Conservation (phyloP, 305 asterid species). For the Stenogyne calaminthoides region DNA sequence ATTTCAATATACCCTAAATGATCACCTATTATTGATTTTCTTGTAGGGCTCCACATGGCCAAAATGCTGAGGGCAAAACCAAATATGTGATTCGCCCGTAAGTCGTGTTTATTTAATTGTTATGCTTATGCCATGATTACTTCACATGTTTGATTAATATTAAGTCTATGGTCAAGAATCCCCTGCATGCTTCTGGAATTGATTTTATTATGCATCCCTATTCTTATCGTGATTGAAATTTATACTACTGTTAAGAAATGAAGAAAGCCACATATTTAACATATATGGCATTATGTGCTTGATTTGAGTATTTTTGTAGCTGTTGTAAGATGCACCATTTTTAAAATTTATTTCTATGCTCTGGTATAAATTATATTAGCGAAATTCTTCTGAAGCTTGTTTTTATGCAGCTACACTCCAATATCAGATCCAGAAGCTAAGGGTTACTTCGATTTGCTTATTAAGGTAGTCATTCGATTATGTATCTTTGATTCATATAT, state of each 20-base stretch:
- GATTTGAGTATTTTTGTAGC: conserved; percentile 12
- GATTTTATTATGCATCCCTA: neutral
- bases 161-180: conserved; percentile 1
- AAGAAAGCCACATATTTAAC: neutral
- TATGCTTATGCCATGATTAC: neutral
- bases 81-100: conserved; percentile 94
- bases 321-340: conserved; percentile 27
- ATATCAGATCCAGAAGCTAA: conserved; percentile 84
- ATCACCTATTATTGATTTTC: conserved; percentile 27
- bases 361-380: too few relatives aligned
- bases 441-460: conserved; percentile 87
- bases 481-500: neutral
- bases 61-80: conserved; percentile 85
- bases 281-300: neutral
- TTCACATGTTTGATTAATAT: conserved; percentile 10
- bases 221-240: conserved; percentile 12
- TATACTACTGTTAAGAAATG: conserved; percentile 4
- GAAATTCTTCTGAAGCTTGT: conserved; percentile 37
- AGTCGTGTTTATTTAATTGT: conserved; percentile 34
- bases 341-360: conserved; percentile 20
- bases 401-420: conserved; percentile 87
- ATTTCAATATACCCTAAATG: conserved; percentile 10
- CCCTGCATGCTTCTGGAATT: too few relatives aligned
- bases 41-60: conserved; percentile 79
- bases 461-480: conserved; percentile 60